A percentile compares a stretch with the other conserved stretches of the same genome.
Conservation (phyloP, 208 protist species). For the Acanthamoeba triangularis region DNA sequence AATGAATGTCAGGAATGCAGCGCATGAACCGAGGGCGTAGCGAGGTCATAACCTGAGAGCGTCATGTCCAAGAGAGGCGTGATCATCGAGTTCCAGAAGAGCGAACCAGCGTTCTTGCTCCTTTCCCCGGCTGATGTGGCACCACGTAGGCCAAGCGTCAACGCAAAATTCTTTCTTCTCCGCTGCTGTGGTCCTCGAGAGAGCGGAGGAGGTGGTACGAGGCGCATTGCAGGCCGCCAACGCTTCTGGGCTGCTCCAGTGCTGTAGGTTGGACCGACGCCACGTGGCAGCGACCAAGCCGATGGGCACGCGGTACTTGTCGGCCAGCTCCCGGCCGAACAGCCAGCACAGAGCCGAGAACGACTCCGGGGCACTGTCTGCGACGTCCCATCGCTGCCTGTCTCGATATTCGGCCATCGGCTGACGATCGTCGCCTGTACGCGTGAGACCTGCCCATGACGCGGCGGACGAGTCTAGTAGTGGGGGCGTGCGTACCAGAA, state of each 20-base stretch:
- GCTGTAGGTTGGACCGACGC: not conserved
- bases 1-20: not conserved
- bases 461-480: no score
- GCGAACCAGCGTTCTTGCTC: not conserved
- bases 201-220: not conserved
- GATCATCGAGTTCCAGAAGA: not conserved
- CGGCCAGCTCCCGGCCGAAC: not conserved
- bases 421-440: not conserved
- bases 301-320: not conserved
- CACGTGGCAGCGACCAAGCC: not conserved
- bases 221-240: not conserved
- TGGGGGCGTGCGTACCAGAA: no score
- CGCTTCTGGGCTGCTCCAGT: not conserved
- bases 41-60: not conserved
- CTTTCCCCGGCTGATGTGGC: no score
- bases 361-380: not conserved
- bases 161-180: no score
- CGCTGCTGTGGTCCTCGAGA: no score
- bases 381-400: not conserved
- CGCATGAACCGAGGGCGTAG: not conserved
- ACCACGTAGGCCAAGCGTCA: no score
- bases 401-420: not conserved
- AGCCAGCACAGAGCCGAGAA: constrained; percentile 22
- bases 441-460: no score
- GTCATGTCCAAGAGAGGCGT: not conserved